A percentile compares a stretch with the other conserved stretches of the same genome.
Evolutionary conservation across 768 basidiomycete genomes (phyloP).

Genomic region (Tremella yokohamensis): DNA sequence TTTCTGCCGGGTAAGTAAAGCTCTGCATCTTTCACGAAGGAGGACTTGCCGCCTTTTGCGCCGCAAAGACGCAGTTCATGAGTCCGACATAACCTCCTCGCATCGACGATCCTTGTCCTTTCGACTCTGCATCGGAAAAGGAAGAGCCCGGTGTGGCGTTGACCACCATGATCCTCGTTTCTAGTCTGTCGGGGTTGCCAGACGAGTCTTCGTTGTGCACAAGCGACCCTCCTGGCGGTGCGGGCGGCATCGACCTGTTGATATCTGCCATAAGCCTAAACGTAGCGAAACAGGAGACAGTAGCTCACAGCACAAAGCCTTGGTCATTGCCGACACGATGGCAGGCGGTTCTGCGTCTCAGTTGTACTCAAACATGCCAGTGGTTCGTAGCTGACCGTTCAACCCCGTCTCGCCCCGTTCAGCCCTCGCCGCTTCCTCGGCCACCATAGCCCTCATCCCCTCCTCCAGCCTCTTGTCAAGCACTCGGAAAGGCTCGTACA

Average conservation of each 20-base stretch:
- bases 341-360: conserved; percentile 47
- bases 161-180: conserved; percentile 68
- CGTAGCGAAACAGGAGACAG: conserved; percentile 25
- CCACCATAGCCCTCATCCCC: conserved; percentile 64
- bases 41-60: conserved; percentile 80
- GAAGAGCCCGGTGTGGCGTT: conserved; percentile 75
- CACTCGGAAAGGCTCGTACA: conserved; percentile 75
- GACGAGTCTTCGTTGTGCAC: too few relatives aligned
- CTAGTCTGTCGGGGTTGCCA: conserved; percentile 39
- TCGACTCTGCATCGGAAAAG: not conserved
- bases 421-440: conserved; percentile 48
- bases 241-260: conserved; percentile 54
- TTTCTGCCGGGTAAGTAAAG: conserved; percentile 60
- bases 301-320: conserved; percentile 79
- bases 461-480: conserved; percentile 67
- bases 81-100: conserved; percentile 81
- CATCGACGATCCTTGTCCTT: conserved; percentile 14
- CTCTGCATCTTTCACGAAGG: not conserved
- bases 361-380: not conserved
- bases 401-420: conserved; percentile 56
- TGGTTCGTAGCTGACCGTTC: conserved; percentile 23
- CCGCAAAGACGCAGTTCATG: conserved; percentile 99
- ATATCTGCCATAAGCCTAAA: conserved; percentile 58
- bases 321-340: conserved; percentile 83
- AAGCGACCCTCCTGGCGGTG: not conserved